These are phyloP conservation scores for Colletotrichum liriopes DNA, from an alignment of 2,329 filamentous ascomycete genomes.

Conservation along the genomic window DNA sequence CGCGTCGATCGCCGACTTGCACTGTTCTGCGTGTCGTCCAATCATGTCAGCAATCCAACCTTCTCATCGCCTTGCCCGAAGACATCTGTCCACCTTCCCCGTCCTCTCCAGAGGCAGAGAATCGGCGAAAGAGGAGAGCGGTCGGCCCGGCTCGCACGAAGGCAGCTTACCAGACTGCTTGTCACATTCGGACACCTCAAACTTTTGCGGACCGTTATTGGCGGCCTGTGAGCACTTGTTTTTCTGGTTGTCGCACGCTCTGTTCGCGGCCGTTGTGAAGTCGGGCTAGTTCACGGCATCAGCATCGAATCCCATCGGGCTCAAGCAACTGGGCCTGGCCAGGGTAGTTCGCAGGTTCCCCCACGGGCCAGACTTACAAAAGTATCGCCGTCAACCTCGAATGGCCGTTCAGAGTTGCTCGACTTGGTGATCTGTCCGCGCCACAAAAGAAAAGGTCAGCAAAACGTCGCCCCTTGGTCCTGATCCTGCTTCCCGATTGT, in stretches of 20 bases:
- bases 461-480: conserved; percentile 14
- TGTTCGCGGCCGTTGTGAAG: conserved; percentile 58
- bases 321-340: neutral
- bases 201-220: conserved; percentile 53
- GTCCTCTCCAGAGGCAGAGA: neutral
- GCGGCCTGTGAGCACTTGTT: conserved; percentile 62
- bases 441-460: neutral
- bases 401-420: conserved; percentile 57
- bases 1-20: conserved; percentile 53
- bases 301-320: conserved; percentile 9
- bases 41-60: neutral
- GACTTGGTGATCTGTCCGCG: conserved; percentile 57
- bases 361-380: conserved; percentile 55
- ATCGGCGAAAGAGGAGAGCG: neutral
- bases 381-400: conserved; percentile 60
- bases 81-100: neutral
- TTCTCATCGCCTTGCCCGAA: neutral
- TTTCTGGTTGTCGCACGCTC: conserved; percentile 66
- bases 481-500: neutral
- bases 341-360: neutral
- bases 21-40: conserved; percentile 52
- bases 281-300: conserved; percentile 52
- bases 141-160: neutral
- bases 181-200: conserved; percentile 62
- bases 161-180: conserved; percentile 59